These are phyloP conservation scores for Lipomyces yamadae DNA, from an alignment of 805 yeast genomes.

Conservation along the genomic window DNA sequence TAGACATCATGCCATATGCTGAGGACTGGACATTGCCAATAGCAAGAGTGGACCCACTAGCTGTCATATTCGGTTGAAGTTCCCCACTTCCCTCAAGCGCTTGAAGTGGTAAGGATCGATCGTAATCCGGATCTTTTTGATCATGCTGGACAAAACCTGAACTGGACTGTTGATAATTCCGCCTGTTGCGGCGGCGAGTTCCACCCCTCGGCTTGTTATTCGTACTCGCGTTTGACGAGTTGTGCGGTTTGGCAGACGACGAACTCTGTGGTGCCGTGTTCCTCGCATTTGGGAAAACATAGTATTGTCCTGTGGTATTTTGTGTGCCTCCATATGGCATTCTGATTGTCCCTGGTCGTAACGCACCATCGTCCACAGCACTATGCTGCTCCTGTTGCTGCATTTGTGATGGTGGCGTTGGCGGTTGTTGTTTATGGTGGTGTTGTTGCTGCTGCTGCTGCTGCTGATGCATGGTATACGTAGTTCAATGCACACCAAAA, in stretches of 20 bases:
- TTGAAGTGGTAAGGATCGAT: constrained; percentile 30
- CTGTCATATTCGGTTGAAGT: neutral
- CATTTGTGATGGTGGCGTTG: neutral
- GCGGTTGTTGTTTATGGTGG: neutral
- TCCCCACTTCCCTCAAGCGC: neutral
- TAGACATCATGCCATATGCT: constrained; percentile 5
- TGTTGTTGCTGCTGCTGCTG: neutral
- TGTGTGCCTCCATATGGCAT: neutral
- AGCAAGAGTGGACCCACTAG: constrained; percentile 6
- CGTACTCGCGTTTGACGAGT: neutral
- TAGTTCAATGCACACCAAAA: neutral
- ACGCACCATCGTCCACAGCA: neutral
- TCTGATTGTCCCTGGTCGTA: neutral
- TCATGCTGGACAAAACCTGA: neutral
- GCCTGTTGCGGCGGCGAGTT: neutral
- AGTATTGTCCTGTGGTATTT: neutral
- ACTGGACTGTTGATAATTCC: neutral
- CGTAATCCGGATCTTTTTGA: constrained; percentile 33
- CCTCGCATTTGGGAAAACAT: neutral
- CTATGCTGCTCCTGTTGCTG: neutral
- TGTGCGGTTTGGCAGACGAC: neutral
- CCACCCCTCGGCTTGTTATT: neutral
- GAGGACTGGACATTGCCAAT: neutral
- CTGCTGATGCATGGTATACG: neutral
- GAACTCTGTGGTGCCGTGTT: neutral